Percentiles rank a stretch among this genome's conserved stretches.
Conservation (phyloP, 805 yeast species). For the Torulaspora microellipsoides region DNA sequence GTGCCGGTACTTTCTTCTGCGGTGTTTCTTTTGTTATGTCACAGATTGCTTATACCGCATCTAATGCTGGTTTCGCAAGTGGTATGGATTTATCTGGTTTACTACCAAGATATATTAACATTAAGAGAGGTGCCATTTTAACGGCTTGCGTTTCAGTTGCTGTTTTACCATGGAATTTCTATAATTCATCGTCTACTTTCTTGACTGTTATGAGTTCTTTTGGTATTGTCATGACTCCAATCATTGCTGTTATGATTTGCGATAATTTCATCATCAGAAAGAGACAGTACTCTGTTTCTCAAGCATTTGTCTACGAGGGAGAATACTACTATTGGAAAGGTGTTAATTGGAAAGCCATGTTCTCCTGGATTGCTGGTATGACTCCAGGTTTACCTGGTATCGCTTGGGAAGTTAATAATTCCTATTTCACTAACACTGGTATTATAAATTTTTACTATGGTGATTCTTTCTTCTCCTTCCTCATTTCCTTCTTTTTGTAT, state of each 20-base stretch:
- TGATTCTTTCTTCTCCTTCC: conserved; percentile 41
- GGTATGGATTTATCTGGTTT: conserved; percentile 43
- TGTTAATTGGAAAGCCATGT: conserved; percentile 37
- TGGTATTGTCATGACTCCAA: conserved; percentile 38
- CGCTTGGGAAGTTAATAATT: conserved; percentile 35
- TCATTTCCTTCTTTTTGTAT: conserved; percentile 38
- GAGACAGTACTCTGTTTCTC: conserved; percentile 34
- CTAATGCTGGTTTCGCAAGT: conserved; percentile 40
- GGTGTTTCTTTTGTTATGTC: conserved; percentile 38
- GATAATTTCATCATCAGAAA: conserved; percentile 40
- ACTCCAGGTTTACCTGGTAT: conserved; percentile 50
- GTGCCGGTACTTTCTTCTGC: conserved; percentile 40
- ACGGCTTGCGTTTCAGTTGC: conserved; percentile 37
- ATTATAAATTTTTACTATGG: conserved; percentile 41
- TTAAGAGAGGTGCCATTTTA: conserved; percentile 39
- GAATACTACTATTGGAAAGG: conserved; percentile 40
- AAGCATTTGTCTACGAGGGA: conserved; percentile 26
- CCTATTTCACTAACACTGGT: conserved; percentile 33
- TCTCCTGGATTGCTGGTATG: conserved; percentile 35
- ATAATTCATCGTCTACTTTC: conserved; percentile 36
- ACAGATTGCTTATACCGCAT: conserved; percentile 39
- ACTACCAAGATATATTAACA: conserved; percentile 38
- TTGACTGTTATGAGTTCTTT: conserved; percentile 38
- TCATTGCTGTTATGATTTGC: conserved; percentile 38
- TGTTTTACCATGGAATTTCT: conserved; percentile 39